These are phyloP conservation scores for Candida dajiaensis DNA, from an alignment of 805 yeast species.

Conservation along the genomic window DNA sequence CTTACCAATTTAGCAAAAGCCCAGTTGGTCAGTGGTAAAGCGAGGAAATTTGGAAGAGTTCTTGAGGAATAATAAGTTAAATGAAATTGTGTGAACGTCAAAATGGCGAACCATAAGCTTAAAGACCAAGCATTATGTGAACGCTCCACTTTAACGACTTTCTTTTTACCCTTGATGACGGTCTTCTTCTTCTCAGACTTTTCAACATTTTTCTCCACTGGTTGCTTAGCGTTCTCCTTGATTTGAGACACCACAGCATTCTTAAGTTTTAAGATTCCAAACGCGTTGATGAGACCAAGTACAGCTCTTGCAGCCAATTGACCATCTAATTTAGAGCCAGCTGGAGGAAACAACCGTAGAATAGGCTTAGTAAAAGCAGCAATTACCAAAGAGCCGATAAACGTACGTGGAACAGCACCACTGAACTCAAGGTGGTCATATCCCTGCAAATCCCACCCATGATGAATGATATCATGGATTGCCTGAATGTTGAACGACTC, in stretches of 20 bases:
- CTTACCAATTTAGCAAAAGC: slow-evolving; percentile 46
- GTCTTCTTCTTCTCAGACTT: neutral
- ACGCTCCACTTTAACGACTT: slow-evolving; percentile 5
- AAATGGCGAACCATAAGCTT: slow-evolving; percentile 53
- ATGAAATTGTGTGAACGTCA: slow-evolving; percentile 72
- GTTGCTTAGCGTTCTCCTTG: slow-evolving; percentile 1
- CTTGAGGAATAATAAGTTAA: slow-evolving; percentile 74
- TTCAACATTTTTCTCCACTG: neutral
- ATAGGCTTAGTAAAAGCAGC: slow-evolving; percentile 40
- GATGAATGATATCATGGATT: slow-evolving; percentile 66
- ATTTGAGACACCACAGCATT: slow-evolving; percentile 29
- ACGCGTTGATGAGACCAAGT: slow-evolving; percentile 57
- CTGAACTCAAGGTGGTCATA: slow-evolving; percentile 81
- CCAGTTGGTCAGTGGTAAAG: slow-evolving; percentile 60
- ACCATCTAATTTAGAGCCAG: slow-evolving; percentile 38
- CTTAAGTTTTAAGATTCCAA: slow-evolving; percentile 46
- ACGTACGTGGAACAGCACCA: slow-evolving; percentile 85
- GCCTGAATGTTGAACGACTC: slow-evolving; percentile 93
- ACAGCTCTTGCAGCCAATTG: slow-evolving; percentile 53
- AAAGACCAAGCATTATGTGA: slow-evolving; percentile 22
- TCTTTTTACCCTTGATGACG: slow-evolving; percentile 9
- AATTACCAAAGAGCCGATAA: slow-evolving; percentile 61
- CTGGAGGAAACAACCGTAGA: slow-evolving; percentile 10
- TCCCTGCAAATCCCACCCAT: slow-evolving; percentile 42
- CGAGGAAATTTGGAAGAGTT: slow-evolving; percentile 78